phyloP scores from a whole-genome alignment of 2,329 filamentous ascomycete genomes.

The Aspergillus chevalieri region DNA sequence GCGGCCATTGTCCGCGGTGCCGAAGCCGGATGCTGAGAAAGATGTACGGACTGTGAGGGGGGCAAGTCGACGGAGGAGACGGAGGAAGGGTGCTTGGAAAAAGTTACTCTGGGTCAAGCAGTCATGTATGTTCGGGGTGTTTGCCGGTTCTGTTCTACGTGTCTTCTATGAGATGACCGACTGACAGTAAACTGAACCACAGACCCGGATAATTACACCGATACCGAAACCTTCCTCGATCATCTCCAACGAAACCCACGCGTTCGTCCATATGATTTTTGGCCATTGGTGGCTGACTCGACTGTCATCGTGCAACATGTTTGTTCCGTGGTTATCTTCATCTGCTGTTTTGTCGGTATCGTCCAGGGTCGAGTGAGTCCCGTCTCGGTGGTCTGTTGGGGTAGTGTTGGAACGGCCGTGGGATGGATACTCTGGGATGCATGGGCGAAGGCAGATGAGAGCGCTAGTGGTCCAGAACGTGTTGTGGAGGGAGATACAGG shows the following conservation, averaged over 20 bases:
- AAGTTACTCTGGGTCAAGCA: slow-evolving; percentile 98
- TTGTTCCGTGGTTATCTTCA: slow-evolving; percentile 88
- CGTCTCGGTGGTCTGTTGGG: slow-evolving; percentile 79
- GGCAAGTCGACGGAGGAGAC: slow-evolving; percentile 58
- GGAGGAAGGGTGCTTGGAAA: slow-evolving; percentile 72
- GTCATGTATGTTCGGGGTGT: slow-evolving; percentile 57
- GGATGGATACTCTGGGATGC: slow-evolving; percentile 90
- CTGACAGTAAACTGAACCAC: slow-evolving; percentile 1
- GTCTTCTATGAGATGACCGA: neutral
- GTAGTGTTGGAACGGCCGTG: slow-evolving; percentile 72
- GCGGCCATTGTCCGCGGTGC: slow-evolving; percentile 35
- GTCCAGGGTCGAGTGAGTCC: slow-evolving; percentile 81
- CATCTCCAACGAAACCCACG: slow-evolving; percentile 91
- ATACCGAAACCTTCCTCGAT: slow-evolving; percentile 92
- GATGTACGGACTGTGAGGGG: slow-evolving; percentile 48
- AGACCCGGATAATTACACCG: slow-evolving; percentile 99
- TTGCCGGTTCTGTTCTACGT: neutral
- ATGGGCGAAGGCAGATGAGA: slow-evolving; percentile 69
- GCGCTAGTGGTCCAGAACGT: slow-evolving; percentile 22
- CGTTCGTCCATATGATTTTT: slow-evolving; percentile 93
- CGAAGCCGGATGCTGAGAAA: slow-evolving; percentile 30
- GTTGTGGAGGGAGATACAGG: slow-evolving; percentile 30
- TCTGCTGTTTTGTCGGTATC: slow-evolving; percentile 89
- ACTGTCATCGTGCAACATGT: slow-evolving; percentile 97
- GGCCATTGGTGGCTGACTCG: slow-evolving; percentile 89